Evolutionary conservation across 768 basidiomycete genomes (phyloP).

Genomic region (Tephrocybe sp.): DNA sequence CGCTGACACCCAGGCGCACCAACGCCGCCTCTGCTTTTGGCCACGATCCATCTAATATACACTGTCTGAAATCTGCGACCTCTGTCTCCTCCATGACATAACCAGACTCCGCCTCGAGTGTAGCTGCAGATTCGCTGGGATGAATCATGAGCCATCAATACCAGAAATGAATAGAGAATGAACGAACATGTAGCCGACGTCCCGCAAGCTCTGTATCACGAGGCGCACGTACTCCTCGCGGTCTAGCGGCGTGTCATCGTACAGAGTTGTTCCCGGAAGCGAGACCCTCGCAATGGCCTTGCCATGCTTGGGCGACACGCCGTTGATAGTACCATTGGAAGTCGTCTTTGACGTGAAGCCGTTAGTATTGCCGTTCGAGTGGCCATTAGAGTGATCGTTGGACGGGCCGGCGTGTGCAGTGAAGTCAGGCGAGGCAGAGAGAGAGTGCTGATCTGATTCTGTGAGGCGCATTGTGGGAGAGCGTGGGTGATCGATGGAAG

Average conservation of each 20-base stretch:
- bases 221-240: slow-evolving; percentile 90
- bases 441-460: slow-evolving; percentile 49
- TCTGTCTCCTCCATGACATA: slow-evolving; percentile 79
- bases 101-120: slow-evolving; percentile 91
- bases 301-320: slow-evolving; percentile 45
- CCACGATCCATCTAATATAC: slow-evolving; percentile 83
- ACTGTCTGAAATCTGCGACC: slow-evolving; percentile 78
- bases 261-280: slow-evolving; percentile 72
- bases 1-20: slow-evolving; percentile 63
- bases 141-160: slow-evolving; percentile 1
- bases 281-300: slow-evolving; percentile 60
- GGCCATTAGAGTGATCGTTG: slow-evolving; percentile 44
- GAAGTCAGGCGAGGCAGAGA: slow-evolving; percentile 45
- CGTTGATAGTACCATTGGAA: slow-evolving; percentile 33
- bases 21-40: slow-evolving; percentile 72
- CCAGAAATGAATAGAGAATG: slow-evolving; percentile 13
- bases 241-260: slow-evolving; percentile 77
- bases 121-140: slow-evolving; percentile 81
- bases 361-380: slow-evolving; percentile 41
- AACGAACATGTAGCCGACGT: slow-evolving; percentile 77
- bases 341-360: slow-evolving; percentile 36
- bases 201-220: slow-evolving; percentile 85
- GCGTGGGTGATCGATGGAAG: slow-evolving; percentile 33
- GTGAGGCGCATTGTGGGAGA: slow-evolving; percentile 48
- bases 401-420: slow-evolving; percentile 55